Conservation (phyloP, 2,329 filamentous ascomycete genomes). For the Rutstroemia sp. region DNA sequence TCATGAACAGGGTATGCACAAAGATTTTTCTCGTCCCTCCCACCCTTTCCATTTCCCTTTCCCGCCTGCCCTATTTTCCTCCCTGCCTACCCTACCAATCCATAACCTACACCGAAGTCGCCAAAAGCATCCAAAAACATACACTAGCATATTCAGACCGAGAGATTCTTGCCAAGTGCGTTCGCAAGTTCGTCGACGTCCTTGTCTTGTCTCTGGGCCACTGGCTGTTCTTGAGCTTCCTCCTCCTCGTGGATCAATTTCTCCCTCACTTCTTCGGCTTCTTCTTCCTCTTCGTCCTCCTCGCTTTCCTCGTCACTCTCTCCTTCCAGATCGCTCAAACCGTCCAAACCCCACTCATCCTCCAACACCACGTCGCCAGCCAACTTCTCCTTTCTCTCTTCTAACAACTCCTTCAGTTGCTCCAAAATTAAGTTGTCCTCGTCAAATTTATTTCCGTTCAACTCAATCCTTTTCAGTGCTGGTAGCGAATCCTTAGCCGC, state of each 20-base stretch:
- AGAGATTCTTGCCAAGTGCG: slow-evolving; percentile 39
- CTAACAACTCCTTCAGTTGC: slow-evolving; percentile 62
- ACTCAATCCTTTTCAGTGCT: slow-evolving; percentile 73
- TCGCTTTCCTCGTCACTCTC: slow-evolving; percentile 64
- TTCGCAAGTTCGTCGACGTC: slow-evolving; percentile 77
- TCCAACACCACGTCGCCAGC: slow-evolving; percentile 62
- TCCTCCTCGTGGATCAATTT: slow-evolving; percentile 63
- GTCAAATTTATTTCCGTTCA: slow-evolving; percentile 92
- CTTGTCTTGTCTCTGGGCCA: slow-evolving; percentile 62
- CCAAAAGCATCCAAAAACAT: slow-evolving; percentile 2
- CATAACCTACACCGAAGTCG: neutral
- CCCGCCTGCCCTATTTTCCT: neutral
- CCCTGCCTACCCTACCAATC: neutral
- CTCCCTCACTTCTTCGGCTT: slow-evolving; percentile 58
- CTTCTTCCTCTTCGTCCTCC: slow-evolving; percentile 52
- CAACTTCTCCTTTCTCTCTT: slow-evolving; percentile 68
- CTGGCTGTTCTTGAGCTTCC: slow-evolving; percentile 63
- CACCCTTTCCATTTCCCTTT: neutral
- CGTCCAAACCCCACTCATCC: slow-evolving; percentile 78
- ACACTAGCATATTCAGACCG: slow-evolving; percentile 1
- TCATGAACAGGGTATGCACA: neutral
- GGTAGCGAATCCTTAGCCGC: slow-evolving; percentile 65
- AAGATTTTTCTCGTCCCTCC: neutral
- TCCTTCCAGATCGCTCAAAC: slow-evolving; percentile 73
- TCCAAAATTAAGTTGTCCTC: slow-evolving; percentile 74